Evolutionary conservation across 2,329 filamentous ascomycete species (phyloP), one percentile per base, ranked within the genome.

Genomic region (Trichoderma simmonsii): DNA sequence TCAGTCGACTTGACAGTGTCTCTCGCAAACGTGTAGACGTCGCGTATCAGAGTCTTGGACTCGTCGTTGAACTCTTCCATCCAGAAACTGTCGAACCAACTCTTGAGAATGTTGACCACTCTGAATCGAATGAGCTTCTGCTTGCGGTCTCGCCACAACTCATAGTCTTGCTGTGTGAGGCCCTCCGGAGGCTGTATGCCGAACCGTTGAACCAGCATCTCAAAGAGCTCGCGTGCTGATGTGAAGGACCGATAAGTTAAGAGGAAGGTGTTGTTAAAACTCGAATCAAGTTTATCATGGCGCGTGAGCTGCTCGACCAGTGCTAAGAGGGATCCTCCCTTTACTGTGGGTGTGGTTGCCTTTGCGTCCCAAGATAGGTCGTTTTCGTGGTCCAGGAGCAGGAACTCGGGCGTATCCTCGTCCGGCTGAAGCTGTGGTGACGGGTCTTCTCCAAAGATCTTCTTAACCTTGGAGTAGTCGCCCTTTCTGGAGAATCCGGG

Each of bases 11-110:
- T 96, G 74, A 98, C 93, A 0, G 93, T 94, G 76, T 97, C 94
- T 77, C 93, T 93, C 3, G 95, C 95, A 80, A 99, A 99, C 32
- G 90, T 90, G 83, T 95, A 94, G 11, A 98, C 94, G 75, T 95
- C 91, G 73, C 94, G 91, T 75, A 99, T 93, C 54, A 99, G 86
- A 75, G 94, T 90, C 80, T 90, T 93, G 60, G 91, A 97, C 62
- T 93, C 91, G 66, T 95, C 93, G 78, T 91, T 95, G 74, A 92
- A 91, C 63, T 94, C 93, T 80, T 99, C 96, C 94, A 98, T 98
- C 96, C 96, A 99, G 81, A 96, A 98, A 77, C 92, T 95, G 79
- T 98, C 96, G 76, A 99, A 96, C 96, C 96, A 99, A 82, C 90
- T 97, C 86, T 98, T 98, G 62, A 99, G 85, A 75, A 98, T 98